Evolutionary conservation across 345 rosid species (phyloP).

Genomic region (Eucalyptus albens): DNA sequence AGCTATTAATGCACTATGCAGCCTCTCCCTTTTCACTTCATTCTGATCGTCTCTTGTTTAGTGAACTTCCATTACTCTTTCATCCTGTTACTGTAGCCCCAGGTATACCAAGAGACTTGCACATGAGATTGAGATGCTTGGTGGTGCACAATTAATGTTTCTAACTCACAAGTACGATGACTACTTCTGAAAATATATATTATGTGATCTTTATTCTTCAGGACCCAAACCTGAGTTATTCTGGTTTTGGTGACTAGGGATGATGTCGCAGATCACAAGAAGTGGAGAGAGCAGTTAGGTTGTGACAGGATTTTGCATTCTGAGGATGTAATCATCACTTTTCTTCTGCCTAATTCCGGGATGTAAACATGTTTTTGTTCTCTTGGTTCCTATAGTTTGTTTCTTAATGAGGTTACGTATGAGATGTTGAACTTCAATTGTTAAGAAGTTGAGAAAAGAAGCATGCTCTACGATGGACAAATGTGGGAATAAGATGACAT

Average conservation of each 20-base stretch:
- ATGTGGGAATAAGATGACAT: not conserved
- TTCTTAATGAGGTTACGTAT: not conserved
- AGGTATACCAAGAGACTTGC: constrained; percentile 45
- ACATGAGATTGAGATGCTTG: constrained; percentile 27
- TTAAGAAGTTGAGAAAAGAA: not conserved
- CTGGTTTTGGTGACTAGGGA: constrained; percentile 26
- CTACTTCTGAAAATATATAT: not conserved
- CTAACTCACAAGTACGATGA: constrained; percentile 41
- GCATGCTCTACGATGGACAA: not conserved
- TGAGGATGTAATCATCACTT: constrained; percentile 18
- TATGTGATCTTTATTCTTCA: not conserved
- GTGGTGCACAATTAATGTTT: constrained; percentile 49
- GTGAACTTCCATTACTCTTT: not conserved
- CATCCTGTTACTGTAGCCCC: constrained; percentile 26
- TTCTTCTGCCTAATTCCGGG: not conserved
- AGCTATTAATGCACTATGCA: not conserved
- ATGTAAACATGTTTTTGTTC: not conserved
- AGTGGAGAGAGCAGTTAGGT: constrained; percentile 42
- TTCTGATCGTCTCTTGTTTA: not conserved
- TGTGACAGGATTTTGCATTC: constrained; percentile 44
- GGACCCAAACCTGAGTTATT: not conserved
- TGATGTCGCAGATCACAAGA: constrained; percentile 60
- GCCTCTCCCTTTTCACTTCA: not conserved
- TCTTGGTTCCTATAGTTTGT: not conserved
- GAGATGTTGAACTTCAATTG: not conserved